A percentile compares a stretch with the other conserved stretches of the same genome.
phyloP scores from a whole-genome alignment of 768 basidiomycete genomes.

The Suillus alpinus region DNA sequence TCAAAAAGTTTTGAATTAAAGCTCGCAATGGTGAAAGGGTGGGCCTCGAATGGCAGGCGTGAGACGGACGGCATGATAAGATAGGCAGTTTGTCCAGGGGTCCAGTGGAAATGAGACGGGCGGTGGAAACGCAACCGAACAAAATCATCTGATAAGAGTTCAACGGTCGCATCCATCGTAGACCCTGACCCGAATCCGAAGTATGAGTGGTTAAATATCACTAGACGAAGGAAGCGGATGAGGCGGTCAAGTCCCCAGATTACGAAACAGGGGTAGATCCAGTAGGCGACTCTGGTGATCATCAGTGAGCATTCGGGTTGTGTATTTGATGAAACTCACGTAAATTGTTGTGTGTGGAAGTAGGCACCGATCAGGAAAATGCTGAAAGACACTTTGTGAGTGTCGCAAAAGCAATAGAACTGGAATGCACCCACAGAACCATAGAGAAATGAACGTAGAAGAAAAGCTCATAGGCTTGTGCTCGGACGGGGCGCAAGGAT shows the following conservation, averaged over 20 bases:
- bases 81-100: conserved; percentile 50
- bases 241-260: conserved; percentile 53
- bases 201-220: conserved; percentile 39
- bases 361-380: conserved; percentile 31
- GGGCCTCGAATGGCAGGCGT: conserved; percentile 41
- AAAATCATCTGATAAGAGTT: conserved; percentile 40
- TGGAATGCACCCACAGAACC: conserved; percentile 28
- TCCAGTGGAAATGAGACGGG: conserved; percentile 45
- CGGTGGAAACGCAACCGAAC: conserved; percentile 42
- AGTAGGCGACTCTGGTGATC: conserved; percentile 19
- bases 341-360: conserved; percentile 23
- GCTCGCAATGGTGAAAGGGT: conserved; percentile 56
- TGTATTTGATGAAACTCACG: conserved; percentile 1
- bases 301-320: neutral
- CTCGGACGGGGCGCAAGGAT: conserved; percentile 46
- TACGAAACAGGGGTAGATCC: conserved; percentile 47
- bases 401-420: neutral
- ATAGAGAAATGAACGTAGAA: conserved; percentile 43
- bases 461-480: conserved; percentile 47
- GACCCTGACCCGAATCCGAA: conserved; percentile 24
- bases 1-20: conserved; percentile 18
- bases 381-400: conserved; percentile 13
- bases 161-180: conserved; percentile 34
- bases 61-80: conserved; percentile 48
- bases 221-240: conserved; percentile 41